Evolutionary conservation across 2,329 filamentous ascomycete genomes (phyloP).

Genomic region (Didymella segeticola): DNA sequence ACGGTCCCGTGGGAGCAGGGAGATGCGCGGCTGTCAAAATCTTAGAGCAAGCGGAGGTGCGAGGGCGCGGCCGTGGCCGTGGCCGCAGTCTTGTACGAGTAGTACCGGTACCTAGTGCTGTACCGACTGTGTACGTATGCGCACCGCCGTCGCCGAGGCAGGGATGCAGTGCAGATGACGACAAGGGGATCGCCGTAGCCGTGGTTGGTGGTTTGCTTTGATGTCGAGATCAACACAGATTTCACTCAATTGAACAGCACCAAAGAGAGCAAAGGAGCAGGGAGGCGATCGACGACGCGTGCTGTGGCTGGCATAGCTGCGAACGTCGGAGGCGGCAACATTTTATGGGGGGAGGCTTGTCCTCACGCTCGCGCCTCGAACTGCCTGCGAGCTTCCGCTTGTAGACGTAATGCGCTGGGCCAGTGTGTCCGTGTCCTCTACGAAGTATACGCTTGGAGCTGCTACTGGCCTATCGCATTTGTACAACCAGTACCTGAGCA

Average conservation of each 20-base stretch:
- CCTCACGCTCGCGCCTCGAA: constrained; percentile 12
- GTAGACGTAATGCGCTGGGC: constrained; percentile 15
- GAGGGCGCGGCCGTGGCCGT: constrained; percentile 8
- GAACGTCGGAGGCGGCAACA: constrained; percentile 9
- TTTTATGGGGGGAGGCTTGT: constrained; percentile 11
- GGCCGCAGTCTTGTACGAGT: constrained; percentile 10
- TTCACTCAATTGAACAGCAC: constrained; percentile 1
- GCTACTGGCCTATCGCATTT: constrained; percentile 27
- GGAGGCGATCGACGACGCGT: constrained; percentile 5
- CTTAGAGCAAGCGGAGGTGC: constrained; percentile 5
- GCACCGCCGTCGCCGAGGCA: constrained; percentile 12
- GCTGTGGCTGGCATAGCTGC: constrained; percentile 18
- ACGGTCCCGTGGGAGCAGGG: constrained; percentile 13
- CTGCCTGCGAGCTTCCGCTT: constrained; percentile 20
- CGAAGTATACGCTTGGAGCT: constrained; percentile 25
- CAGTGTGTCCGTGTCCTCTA: constrained; percentile 10
- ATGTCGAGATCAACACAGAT: constrained; percentile 1
- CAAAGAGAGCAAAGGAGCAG: background rate
- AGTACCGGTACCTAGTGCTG: background rate
- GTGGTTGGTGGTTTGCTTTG: constrained; percentile 6
- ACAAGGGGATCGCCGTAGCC: constrained; percentile 18
- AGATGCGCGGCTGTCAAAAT: constrained; percentile 7
- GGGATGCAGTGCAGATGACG: constrained; percentile 18
- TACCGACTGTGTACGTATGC: too few relatives aligned
- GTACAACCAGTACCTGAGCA: constrained; percentile 20